Evolutionary conservation across 352 stramenopile species (phyloP), one percentile per base, ranked within the genome.

Genomic region (Globisporangium polare): DNA sequence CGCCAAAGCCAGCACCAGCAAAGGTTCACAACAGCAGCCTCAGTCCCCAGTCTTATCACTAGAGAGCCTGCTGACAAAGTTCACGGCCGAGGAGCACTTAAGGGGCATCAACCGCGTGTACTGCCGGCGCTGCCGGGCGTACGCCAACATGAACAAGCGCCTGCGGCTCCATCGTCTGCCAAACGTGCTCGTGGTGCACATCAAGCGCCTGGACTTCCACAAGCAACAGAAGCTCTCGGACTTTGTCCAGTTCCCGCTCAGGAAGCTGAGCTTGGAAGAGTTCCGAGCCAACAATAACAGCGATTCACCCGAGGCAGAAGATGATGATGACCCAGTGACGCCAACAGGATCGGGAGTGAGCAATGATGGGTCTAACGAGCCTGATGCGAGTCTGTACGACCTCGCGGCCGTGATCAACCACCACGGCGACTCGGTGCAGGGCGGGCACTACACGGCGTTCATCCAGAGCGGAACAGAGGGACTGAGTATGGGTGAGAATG

Each of bases 151-250:
- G 41, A 75, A 66, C 61, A 91, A 91, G 69, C 83, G 78, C 1
- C 68, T 91, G 46, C 74, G 80, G 35, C 54, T 90, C 47, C 75
- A 87, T 46, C 77, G 65, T 22, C 63, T 89, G 1, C 85, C 85
- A 6, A 88, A 89, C 31, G 68, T 90, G 43, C 77, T 94, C 5
- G 80, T 90, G 12, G 63, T 94, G 27, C 85, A 94, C 49, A 77
- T 94, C 31, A 83, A 88, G 35, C 85, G 85, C 35, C 67, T 92
- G 42, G 83, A 90, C 55, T 90, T 87, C 37, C 77, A 79, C 58
- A 74, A 74, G 17, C 78, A 89, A 55, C 74, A 73, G 46, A 92
- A 92, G 61, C 57, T 83, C 31, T 51, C 58, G 27, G 61, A 75
- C n/a, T 69, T 67, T 20, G 80, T 91, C 5, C 42, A 67, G 29